A percentile compares a stretch with the other conserved stretches of the same genome.
Conservation (phyloP, 2,329 filamentous ascomycete species). For the Chaetomium sp. region DNA sequence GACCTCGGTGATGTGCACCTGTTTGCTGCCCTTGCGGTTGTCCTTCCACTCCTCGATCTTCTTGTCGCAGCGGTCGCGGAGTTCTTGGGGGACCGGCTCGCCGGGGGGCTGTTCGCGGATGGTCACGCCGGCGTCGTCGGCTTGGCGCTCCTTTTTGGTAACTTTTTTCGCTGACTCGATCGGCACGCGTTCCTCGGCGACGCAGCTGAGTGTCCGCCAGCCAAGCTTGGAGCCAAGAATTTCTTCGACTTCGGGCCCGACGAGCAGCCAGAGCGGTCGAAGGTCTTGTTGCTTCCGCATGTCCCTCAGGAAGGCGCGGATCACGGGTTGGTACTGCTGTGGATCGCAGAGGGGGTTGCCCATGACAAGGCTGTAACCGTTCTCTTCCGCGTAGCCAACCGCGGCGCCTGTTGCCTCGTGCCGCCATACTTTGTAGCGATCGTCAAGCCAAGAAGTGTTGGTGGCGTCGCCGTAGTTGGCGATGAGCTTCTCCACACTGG, state of each 20-base stretch:
- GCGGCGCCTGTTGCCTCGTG: conserved; percentile 78
- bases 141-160: conserved; percentile 75
- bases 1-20: conserved; percentile 89
- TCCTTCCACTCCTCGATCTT: conserved; percentile 79
- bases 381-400: conserved; percentile 77
- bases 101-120: conserved; percentile 72
- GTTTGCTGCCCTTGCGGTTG: conserved; percentile 74
- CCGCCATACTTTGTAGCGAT: conserved; percentile 85
- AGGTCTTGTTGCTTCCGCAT: conserved; percentile 56
- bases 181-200: conserved; percentile 85
- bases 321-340: conserved; percentile 73
- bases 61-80: conserved; percentile 69
- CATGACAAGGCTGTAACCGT: conserved; percentile 65
- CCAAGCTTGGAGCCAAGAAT: conserved; percentile 77
- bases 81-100: conserved; percentile 62
- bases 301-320: conserved; percentile 72
- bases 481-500: conserved; percentile 81
- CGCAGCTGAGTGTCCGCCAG: conserved; percentile 87
- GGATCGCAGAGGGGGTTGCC: conserved; percentile 85
- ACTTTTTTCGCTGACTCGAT: conserved; percentile 64
- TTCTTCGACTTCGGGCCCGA: conserved; percentile 76
- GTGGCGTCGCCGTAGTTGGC: conserved; percentile 95
- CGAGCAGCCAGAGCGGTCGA: conserved; percentile 86
- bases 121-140: conserved; percentile 82
- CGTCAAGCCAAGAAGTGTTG: conserved; percentile 91